These are phyloP conservation scores for Pseudocercospora vitis DNA, from an alignment of 2,329 filamentous ascomycete species.

Conservation along the genomic window DNA sequence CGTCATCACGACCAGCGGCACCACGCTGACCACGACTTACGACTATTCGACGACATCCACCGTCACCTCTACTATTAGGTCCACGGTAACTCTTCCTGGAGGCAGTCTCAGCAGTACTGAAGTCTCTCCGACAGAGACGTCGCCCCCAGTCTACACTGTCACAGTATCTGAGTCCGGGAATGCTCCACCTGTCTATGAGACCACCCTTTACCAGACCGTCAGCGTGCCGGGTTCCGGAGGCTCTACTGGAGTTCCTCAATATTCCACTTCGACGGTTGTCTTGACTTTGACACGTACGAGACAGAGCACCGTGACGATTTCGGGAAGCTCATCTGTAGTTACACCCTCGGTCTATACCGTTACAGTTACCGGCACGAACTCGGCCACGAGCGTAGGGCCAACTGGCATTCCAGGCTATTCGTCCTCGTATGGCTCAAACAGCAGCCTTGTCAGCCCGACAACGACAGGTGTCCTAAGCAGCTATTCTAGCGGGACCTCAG, in stretches of 20 bases:
- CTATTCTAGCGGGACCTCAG: constrained; percentile 11
- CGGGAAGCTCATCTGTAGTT: not conserved
- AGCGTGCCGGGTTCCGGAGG: not conserved
- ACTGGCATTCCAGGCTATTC: not conserved
- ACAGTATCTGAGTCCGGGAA: constrained; percentile 15
- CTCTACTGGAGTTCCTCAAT: not conserved
- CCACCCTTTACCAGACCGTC: constrained; percentile 16
- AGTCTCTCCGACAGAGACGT: constrained; percentile 15
- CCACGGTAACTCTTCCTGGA: constrained; percentile 16
- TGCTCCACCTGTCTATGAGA: constrained; percentile 15
- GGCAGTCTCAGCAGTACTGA: constrained; percentile 10
- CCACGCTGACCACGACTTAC: constrained; percentile 24
- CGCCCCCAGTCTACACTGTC: constrained; percentile 16
- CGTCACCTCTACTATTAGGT: constrained; percentile 20
- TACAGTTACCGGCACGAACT: not conserved
- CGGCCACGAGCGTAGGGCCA: not conserved
- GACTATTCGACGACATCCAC: constrained; percentile 21
- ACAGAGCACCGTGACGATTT: not conserved
- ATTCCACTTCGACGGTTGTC: not conserved
- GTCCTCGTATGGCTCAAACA: constrained; percentile 5
- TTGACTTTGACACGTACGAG: not conserved
- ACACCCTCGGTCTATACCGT: constrained; percentile 5
- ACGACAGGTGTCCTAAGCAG: constrained; percentile 9
- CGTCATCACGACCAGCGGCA: constrained; percentile 21
- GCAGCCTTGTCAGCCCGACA: constrained; percentile 11